phyloP scores from a whole-genome alignment of 495 filamentous ascomycete genomes.

The Penicillium malachiteum region DNA sequence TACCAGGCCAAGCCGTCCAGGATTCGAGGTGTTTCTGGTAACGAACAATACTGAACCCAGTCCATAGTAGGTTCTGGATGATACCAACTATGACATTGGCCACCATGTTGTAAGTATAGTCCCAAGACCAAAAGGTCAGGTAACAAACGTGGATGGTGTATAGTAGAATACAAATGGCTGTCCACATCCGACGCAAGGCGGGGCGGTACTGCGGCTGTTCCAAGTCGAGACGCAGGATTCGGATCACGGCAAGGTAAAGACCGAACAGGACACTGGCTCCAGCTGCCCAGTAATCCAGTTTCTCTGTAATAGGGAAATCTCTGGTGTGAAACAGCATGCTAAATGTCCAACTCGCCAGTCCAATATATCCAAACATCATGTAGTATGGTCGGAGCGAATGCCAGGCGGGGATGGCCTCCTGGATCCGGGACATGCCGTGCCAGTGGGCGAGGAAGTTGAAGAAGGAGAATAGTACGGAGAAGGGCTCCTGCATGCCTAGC shows the following conservation, averaged over 20 bases:
- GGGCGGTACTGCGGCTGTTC: constrained; percentile 52
- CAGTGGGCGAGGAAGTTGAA: constrained; percentile 89
- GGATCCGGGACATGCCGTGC: constrained; percentile 69
- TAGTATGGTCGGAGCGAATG: constrained; percentile 84
- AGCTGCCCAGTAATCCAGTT: constrained; percentile 93
- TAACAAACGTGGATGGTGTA: constrained; percentile 81
- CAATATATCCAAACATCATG: constrained; percentile 73
- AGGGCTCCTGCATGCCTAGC: constrained; percentile 91
- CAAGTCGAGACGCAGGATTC: constrained; percentile 78
- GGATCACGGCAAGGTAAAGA: constrained; percentile 76
- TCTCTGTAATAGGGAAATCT: constrained; percentile 84
- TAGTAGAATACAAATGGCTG: constrained; percentile 62
- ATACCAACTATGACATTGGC: constrained; percentile 85
- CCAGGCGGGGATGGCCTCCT: constrained; percentile 61
- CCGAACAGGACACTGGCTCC: constrained; percentile 90
- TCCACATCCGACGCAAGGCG: constrained; percentile 70
- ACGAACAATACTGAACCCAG: constrained; percentile 70
- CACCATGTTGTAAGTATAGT: constrained; percentile 97
- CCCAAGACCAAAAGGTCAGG: constrained; percentile 81
- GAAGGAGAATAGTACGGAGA: constrained; percentile 87
- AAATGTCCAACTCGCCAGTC: constrained; percentile 79
- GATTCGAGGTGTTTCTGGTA: constrained; percentile 64
- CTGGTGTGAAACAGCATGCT: constrained; percentile 88
- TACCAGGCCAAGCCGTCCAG: constrained; percentile 89
- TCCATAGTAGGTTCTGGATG: constrained; percentile 83